Conservation (phyloP, 2,329 filamentous ascomycete genomes). For the Thyridium curvatum region DNA sequence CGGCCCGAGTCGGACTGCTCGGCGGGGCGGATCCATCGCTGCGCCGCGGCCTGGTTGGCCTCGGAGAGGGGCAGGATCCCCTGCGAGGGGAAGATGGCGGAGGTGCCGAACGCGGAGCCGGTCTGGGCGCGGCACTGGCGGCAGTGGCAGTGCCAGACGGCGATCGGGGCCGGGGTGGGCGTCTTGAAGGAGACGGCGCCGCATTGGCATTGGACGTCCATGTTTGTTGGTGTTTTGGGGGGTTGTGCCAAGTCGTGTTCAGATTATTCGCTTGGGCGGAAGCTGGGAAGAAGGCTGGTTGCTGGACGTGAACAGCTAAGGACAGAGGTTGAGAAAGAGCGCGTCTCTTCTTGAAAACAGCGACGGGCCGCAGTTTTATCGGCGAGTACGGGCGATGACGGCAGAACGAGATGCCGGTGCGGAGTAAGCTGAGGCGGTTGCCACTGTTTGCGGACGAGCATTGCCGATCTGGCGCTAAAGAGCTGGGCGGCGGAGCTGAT, state of each 20-base stretch:
- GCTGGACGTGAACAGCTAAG: too few relatives aligned
- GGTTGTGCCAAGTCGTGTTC: too few relatives aligned
- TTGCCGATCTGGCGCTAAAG: too few relatives aligned
- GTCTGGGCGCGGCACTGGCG: constrained; percentile 59
- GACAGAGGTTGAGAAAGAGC: too few relatives aligned
- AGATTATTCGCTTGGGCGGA: too few relatives aligned
- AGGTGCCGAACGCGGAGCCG: constrained; percentile 31
- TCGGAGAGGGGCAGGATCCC: constrained; percentile 6
- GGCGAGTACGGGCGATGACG: too few relatives aligned
- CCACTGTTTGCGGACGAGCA: too few relatives aligned
- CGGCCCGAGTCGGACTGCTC: constrained; percentile 4
- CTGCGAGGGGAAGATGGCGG: constrained; percentile 7
- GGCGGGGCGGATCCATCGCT: constrained; percentile 4
- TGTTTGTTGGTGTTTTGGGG: constrained; percentile 24
- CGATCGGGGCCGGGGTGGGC: constrained; percentile 50
- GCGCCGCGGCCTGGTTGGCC: neutral
- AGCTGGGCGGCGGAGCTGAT: too few relatives aligned
- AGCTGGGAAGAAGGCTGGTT: too few relatives aligned
- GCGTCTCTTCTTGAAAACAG: neutral
- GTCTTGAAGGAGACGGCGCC: constrained; percentile 57
- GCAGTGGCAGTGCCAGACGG: constrained; percentile 69
- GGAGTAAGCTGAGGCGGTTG: too few relatives aligned
- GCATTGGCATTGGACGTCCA: constrained; percentile 61
- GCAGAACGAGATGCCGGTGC: too few relatives aligned
- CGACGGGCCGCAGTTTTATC: too few relatives aligned